Conservation (phyloP, 495 filamentous ascomycete species). For the Achaetomiella virescens region DNA sequence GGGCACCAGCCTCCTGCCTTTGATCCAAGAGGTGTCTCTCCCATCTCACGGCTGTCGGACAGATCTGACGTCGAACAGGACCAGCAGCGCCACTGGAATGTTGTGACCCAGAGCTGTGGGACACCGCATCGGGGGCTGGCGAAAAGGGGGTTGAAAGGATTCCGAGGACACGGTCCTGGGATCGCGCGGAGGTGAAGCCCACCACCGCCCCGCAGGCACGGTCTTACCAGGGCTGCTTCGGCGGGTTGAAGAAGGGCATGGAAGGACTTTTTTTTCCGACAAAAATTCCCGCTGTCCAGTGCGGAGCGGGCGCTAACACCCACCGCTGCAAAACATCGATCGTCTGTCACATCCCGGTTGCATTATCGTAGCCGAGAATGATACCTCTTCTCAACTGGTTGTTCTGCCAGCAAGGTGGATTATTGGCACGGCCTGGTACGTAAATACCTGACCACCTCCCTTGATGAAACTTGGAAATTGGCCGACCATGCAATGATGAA, state of each 20-base stretch:
- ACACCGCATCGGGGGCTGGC: conserved; percentile 10
- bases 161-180: conserved; percentile 35
- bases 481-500: not conserved
- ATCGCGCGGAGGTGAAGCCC: conserved; percentile 23
- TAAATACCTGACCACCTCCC: too few species aligned
- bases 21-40: not conserved
- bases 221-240: conserved; percentile 23
- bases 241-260: conserved; percentile 22
- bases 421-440: not conserved
- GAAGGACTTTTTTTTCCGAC: conserved; percentile 16
- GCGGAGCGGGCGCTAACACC: conserved; percentile 3
- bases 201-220: conserved; percentile 25
- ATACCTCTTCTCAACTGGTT: not conserved
- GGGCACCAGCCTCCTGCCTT: not conserved
- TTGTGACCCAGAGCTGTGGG: conserved; percentile 9
- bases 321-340: conserved; percentile 15
- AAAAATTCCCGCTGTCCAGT: conserved; percentile 14
- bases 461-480: not conserved
- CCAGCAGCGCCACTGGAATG: conserved; percentile 3
- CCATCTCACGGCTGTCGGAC: conserved; percentile 7
- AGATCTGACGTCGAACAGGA: conserved; percentile 19
- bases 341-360: conserved; percentile 10
- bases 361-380: not conserved
- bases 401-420: not conserved
- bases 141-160: conserved; percentile 14